A percentile compares a stretch with the other conserved stretches of the same genome.
phyloP scores from a whole-genome alignment of 1,284 basidiomycete species.

The Ustilago esculenta region DNA sequence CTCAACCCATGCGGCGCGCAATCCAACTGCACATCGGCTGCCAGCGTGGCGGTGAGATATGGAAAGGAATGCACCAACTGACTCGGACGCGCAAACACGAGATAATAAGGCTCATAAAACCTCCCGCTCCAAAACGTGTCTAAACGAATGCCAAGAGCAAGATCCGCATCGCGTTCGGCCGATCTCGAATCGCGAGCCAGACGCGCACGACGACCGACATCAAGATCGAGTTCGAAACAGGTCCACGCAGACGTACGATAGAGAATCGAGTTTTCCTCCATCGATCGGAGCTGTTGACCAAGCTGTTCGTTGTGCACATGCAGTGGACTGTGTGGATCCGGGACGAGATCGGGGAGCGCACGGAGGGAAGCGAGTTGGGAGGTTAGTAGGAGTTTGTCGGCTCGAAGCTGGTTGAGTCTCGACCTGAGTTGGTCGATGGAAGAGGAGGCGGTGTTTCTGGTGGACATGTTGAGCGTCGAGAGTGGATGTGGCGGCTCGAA shows the following conservation, averaged over 20 bases:
- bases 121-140: slow-evolving; percentile 50
- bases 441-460: slow-evolving; percentile 6
- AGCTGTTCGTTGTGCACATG: slow-evolving; percentile 30
- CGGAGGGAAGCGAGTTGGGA: slow-evolving; percentile 37
- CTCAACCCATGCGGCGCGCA: slow-evolving; percentile 24
- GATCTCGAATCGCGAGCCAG: slow-evolving; percentile 13
- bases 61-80: slow-evolving; percentile 37
- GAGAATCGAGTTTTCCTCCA: slow-evolving; percentile 48
- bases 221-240: slow-evolving; percentile 53
- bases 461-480: slow-evolving; percentile 16
- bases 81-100: slow-evolving; percentile 46
- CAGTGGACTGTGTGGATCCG: slow-evolving; percentile 3
- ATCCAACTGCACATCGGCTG: slow-evolving; percentile 15
- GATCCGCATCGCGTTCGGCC: slow-evolving; percentile 29
- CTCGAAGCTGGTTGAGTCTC: slow-evolving; percentile 32
- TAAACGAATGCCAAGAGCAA: slow-evolving; percentile 49
- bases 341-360: slow-evolving; percentile 7
- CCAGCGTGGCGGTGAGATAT: slow-evolving; percentile 21
- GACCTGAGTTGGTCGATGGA: slow-evolving; percentile 24
- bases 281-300: slow-evolving; percentile 13
- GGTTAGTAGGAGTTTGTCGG: slow-evolving; percentile 31
- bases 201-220: slow-evolving; percentile 50
- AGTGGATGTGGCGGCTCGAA: too few relatives aligned
- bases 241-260: slow-evolving; percentile 52
- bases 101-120: slow-evolving; percentile 53